phyloP scores from a whole-genome alignment of 345 rosid genomes.

The Excoecaria agallocha region DNA sequence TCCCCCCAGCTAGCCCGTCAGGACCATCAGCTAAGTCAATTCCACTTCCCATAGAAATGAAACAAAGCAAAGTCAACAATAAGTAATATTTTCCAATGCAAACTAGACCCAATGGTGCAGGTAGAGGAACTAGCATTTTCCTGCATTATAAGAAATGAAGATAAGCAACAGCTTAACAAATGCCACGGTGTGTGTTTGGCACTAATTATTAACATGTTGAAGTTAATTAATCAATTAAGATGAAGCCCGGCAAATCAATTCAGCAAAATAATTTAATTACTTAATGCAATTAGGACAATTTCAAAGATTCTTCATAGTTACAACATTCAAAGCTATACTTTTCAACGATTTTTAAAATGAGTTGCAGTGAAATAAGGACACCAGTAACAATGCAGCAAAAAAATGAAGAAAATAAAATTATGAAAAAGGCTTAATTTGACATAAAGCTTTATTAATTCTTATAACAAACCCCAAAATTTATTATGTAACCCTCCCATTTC shows the following conservation, averaged over 20 bases:
- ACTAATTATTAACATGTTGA: background rate
- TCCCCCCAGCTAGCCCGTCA: constrained; percentile 87
- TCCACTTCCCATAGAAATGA: constrained; percentile 83
- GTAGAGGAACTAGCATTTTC: constrained; percentile 82
- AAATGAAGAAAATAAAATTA: background rate
- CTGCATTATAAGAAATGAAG: constrained; percentile 39
- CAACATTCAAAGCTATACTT: background rate
- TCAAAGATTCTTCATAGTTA: background rate
- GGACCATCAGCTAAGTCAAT: constrained; percentile 72
- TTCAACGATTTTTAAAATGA: background rate
- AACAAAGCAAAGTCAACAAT: constrained; percentile 67
- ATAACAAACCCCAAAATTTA: background rate
- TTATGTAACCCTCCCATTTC: background rate
- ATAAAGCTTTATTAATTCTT: background rate
- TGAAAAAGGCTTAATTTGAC: background rate
- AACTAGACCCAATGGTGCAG: constrained; percentile 76
- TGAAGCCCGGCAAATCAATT: background rate
- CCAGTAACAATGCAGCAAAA: background rate
- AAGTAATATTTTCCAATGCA: constrained; percentile 68
- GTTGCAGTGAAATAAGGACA: background rate
- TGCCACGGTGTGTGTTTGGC: background rate
- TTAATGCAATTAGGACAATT: background rate
- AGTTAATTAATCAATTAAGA: background rate
- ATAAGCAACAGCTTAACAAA: background rate
- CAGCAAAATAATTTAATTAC: background rate